phyloP scores from a whole-genome alignment of 345 rosid genomes.

The Microthlaspi erraticum region DNA sequence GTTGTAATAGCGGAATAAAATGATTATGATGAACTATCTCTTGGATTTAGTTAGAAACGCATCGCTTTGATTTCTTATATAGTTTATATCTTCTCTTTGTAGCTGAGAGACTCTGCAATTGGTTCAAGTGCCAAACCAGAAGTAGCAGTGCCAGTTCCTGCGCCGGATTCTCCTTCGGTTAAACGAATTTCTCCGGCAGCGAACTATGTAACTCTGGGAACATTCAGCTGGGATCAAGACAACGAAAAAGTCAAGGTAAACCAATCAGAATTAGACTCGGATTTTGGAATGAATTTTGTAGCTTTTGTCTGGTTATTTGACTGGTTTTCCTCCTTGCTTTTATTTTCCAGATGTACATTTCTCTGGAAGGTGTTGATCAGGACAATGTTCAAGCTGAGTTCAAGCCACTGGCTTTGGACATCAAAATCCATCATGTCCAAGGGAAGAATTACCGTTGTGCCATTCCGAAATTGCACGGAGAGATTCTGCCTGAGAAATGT shows the following conservation, averaged over 20 bases:
- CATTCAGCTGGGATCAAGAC: constrained; percentile 99
- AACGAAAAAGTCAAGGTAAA: constrained; percentile 89
- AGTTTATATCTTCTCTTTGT: not conserved
- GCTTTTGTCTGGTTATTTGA: constrained; percentile 4
- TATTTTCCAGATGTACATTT: constrained; percentile 62
- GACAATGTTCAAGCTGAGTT: constrained; percentile 77
- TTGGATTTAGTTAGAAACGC: not conserved
- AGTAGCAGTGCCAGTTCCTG: constrained; percentile 44
- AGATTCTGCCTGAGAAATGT: constrained; percentile 80
- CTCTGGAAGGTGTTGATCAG: constrained; percentile 77
- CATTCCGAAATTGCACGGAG: constrained; percentile 72
- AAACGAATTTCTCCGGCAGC: constrained; percentile 47
- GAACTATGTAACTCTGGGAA: constrained; percentile 62
- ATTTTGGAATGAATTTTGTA: not conserved
- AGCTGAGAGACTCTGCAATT: constrained; percentile 34
- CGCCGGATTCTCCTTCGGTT: constrained; percentile 51
- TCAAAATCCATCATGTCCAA: constrained; percentile 76
- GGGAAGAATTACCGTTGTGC: constrained; percentile 85
- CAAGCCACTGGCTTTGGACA: constrained; percentile 64
- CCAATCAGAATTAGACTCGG: not conserved
- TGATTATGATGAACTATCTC: not conserved
- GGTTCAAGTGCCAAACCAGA: constrained; percentile 47
- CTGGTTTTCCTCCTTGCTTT: not conserved
- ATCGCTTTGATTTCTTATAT: not conserved
- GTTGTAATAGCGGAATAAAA: not conserved